These are phyloP conservation scores for Middelhovenomyces tepae DNA, from an alignment of 805 yeast species.

Conservation along the genomic window DNA sequence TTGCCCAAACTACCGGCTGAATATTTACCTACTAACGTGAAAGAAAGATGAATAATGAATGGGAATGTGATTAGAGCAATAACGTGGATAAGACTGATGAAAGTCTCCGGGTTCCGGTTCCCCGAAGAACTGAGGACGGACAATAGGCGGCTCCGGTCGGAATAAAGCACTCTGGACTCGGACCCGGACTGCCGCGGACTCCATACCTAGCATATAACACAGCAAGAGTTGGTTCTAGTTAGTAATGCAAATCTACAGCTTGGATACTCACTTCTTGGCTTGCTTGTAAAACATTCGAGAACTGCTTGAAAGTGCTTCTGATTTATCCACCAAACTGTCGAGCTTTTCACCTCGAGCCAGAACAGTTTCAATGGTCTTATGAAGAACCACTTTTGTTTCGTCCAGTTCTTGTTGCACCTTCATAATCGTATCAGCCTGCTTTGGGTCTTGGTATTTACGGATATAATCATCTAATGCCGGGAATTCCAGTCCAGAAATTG, in stretches of 20 bases:
- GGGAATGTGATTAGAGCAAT: too few relatives aligned
- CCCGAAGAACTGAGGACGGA: too few relatives aligned
- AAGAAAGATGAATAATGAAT: too few relatives aligned
- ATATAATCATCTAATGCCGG: slow-evolving; percentile 61
- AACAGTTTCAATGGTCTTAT: slow-evolving; percentile 90
- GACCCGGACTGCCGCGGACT: too few relatives aligned
- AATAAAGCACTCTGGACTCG: too few relatives aligned
- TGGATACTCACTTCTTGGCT: slow-evolving; percentile 72
- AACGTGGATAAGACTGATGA: too few relatives aligned
- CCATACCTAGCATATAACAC: slow-evolving; percentile 68
- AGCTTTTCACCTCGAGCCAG: slow-evolving; percentile 94
- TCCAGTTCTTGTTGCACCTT: slow-evolving; percentile 96
- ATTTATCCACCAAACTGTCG: slow-evolving; percentile 88
- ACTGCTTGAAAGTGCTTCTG: slow-evolving; percentile 81
- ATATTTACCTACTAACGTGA: too few relatives aligned
- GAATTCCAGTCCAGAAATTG: slow-evolving; percentile 38
- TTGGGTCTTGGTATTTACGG: slow-evolving; percentile 87
- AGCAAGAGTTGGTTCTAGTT: slow-evolving; percentile 64
- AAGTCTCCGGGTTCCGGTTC: too few relatives aligned
- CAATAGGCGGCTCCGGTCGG: too few relatives aligned
- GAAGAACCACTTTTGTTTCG: slow-evolving; percentile 92
- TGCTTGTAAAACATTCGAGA: slow-evolving; percentile 94
- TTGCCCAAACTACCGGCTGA: too few relatives aligned
- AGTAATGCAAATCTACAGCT: slow-evolving; percentile 4
- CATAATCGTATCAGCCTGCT: slow-evolving; percentile 94